Evolutionary conservation across 2,329 filamentous ascomycete genomes (phyloP).

Genomic region (Xylariaceae sp.): DNA sequence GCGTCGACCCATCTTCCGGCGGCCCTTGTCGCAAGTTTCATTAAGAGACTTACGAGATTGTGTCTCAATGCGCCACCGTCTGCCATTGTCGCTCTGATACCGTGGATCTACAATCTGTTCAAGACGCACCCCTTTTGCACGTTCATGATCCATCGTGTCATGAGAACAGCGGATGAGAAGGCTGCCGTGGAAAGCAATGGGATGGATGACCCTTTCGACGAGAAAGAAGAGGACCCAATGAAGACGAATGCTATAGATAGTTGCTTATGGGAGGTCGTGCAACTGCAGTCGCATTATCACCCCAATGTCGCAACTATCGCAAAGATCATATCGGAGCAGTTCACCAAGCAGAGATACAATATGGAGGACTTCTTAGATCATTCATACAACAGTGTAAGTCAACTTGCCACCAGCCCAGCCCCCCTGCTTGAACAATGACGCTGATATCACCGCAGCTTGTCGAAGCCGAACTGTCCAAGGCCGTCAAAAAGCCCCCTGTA

Average conservation of each 20-base stretch:
- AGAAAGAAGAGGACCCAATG: slow-evolving; percentile 74
- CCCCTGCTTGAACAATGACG: background rate
- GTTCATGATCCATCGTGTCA: slow-evolving; percentile 87
- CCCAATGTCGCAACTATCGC: slow-evolving; percentile 93
- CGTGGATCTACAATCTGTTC: slow-evolving; percentile 93
- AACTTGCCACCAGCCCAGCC: background rate
- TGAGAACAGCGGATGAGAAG: slow-evolving; percentile 52
- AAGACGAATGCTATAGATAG: slow-evolving; percentile 84
- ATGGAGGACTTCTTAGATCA: slow-evolving; percentile 97
- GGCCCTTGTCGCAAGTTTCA: slow-evolving; percentile 85
- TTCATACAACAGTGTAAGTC: slow-evolving; percentile 72
- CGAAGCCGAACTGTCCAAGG: slow-evolving; percentile 75
- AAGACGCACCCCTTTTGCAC: slow-evolving; percentile 85
- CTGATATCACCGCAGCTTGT: slow-evolving; percentile 57
- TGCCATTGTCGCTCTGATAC: slow-evolving; percentile 81
- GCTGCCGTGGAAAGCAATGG: slow-evolving; percentile 56
- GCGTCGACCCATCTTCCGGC: slow-evolving; percentile 88
- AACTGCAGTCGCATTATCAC: slow-evolving; percentile 88
- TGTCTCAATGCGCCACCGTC: slow-evolving; percentile 84
- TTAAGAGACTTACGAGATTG: slow-evolving; percentile 84
- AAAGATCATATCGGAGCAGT: slow-evolving; percentile 92
- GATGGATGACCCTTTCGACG: slow-evolving; percentile 67
- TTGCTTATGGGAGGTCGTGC: slow-evolving; percentile 90
- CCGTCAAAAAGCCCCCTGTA: slow-evolving; percentile 78
- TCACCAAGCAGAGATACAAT: slow-evolving; percentile 91